Evolutionary conservation across 2,329 filamentous ascomycete genomes (phyloP).

Genomic region (Neofusicoccum sp.): DNA sequence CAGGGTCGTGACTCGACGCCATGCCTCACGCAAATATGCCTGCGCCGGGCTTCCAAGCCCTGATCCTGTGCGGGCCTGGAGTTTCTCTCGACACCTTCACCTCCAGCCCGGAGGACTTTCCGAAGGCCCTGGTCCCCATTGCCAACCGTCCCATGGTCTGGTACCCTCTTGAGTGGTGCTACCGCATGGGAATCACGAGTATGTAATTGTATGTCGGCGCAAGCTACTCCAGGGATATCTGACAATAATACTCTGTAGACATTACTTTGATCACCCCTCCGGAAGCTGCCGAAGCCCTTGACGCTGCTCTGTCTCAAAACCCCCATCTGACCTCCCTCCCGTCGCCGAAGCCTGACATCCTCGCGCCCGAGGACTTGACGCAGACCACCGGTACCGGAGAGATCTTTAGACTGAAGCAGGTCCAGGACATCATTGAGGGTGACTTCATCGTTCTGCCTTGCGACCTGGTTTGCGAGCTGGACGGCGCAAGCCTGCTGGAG

Average conservation of each 20-base stretch:
- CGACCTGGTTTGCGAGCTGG: constrained; percentile 87
- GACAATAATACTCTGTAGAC: constrained; percentile 30
- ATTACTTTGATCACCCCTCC: constrained; percentile 58
- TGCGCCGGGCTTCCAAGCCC: constrained; percentile 73
- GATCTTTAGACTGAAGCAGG: constrained; percentile 78
- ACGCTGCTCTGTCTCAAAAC: constrained; percentile 70
- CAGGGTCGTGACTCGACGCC: constrained; percentile 2
- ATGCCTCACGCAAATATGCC: constrained; percentile 80
- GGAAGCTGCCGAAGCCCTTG: constrained; percentile 63
- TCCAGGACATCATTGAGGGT: constrained; percentile 72
- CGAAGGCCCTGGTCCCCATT: constrained; percentile 78
- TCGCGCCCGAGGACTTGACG: constrained; percentile 73
- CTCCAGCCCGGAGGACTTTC: constrained; percentile 73
- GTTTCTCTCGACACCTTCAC: constrained; percentile 82
- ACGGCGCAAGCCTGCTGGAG: constrained; percentile 78
- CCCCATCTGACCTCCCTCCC: constrained; percentile 74
- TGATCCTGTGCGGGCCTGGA: constrained; percentile 80
- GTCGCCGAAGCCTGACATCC: constrained; percentile 68
- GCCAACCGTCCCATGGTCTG: constrained; percentile 87
- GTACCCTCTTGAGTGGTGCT: constrained; percentile 84
- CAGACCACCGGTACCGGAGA: constrained; percentile 88
- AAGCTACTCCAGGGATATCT: background rate
- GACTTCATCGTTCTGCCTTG: constrained; percentile 93
- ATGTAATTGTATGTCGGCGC: constrained; percentile 31
- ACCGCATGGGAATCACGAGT: constrained; percentile 76